A percentile compares a stretch with the other conserved stretches of the same genome.
Evolutionary conservation across 805 yeast species (phyloP).

Genomic region (Candida krabiensis): DNA sequence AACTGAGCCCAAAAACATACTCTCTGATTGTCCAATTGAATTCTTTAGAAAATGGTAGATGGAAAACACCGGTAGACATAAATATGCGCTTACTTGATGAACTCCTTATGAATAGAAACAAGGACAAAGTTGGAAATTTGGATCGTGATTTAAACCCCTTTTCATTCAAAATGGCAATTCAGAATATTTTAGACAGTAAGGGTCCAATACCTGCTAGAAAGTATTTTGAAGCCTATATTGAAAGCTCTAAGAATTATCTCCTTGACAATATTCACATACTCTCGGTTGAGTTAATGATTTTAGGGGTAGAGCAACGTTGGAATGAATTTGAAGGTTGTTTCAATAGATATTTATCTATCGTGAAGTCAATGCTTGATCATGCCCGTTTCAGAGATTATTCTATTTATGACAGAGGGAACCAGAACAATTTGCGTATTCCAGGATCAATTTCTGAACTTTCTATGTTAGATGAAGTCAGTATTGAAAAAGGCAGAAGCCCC

Average conservation of each 20-base stretch:
- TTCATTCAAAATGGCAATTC: conserved; percentile 23
- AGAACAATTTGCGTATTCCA: conserved; percentile 1
- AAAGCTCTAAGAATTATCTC: conserved; percentile 22
- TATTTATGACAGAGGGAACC: conserved; percentile 5
- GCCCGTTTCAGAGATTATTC: conserved; percentile 12
- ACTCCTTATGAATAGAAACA: conserved; percentile 18
- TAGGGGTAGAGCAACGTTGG: conserved; percentile 34
- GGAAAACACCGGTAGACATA: conserved; percentile 18
- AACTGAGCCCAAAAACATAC: conserved; percentile 26
- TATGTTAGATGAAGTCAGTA: conserved; percentile 14
- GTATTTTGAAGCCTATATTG: conserved; percentile 29
- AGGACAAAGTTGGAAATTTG: conserved; percentile 22
- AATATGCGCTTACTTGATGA: conserved; percentile 24
- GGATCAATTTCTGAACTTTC: conserved; percentile 7
- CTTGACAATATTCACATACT: conserved; percentile 30
- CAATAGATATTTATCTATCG: conserved; percentile 21
- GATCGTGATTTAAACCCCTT: conserved; percentile 27
- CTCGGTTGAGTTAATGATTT: conserved; percentile 26
- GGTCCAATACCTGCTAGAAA: conserved; percentile 26
- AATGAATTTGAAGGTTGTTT: conserved; percentile 31
- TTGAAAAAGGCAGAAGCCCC: conserved; percentile 7
- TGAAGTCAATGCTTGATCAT: conserved; percentile 15
- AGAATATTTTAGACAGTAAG: conserved; percentile 17
- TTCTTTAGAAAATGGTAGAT: conserved; percentile 10
- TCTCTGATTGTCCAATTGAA: conserved; percentile 29